phyloP scores from a whole-genome alignment of 2,329 filamentous ascomycete species.

The Aureobasidium uvarum region DNA sequence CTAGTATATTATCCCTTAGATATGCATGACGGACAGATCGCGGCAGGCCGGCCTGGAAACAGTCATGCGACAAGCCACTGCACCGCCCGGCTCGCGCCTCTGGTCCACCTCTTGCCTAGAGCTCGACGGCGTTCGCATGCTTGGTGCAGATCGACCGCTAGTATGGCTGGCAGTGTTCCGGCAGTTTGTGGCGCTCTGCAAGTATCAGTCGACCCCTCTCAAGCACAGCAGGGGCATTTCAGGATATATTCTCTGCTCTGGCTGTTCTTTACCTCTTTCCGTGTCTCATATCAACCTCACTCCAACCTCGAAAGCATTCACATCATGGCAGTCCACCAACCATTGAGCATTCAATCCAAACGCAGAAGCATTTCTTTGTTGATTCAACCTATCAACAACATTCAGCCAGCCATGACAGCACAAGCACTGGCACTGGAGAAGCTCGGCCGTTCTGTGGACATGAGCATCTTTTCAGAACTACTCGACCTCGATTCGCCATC shows the following conservation, averaged over 20 bases:
- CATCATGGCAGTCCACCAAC: conserved; percentile 14
- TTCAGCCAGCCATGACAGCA: background rate
- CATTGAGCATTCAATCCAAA: background rate
- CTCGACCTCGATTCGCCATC: conserved; percentile 18
- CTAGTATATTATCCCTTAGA: background rate
- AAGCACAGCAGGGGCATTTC: background rate
- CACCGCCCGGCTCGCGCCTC: background rate
- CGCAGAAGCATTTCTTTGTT: conserved; percentile 15
- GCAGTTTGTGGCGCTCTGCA: conserved; percentile 11
- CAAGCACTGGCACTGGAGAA: conserved; percentile 13
- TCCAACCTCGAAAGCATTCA: background rate
- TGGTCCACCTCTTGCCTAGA: background rate
- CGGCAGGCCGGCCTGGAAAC: conserved; percentile 13
- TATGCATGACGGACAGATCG: background rate
- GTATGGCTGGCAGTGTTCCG: background rate
- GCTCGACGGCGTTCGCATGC: background rate
- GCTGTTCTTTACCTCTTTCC: background rate
- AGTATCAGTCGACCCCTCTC: conserved; percentile 3
- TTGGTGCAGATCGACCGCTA: background rate
- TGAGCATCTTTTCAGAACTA: conserved; percentile 17
- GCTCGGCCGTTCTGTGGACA: background rate
- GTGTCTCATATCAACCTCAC: background rate
- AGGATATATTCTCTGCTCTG: background rate
- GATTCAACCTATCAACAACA: background rate
- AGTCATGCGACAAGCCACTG: background rate